Conservation (phyloP, 768 basidiomycete genomes). For the Suillus luteus region DNA sequence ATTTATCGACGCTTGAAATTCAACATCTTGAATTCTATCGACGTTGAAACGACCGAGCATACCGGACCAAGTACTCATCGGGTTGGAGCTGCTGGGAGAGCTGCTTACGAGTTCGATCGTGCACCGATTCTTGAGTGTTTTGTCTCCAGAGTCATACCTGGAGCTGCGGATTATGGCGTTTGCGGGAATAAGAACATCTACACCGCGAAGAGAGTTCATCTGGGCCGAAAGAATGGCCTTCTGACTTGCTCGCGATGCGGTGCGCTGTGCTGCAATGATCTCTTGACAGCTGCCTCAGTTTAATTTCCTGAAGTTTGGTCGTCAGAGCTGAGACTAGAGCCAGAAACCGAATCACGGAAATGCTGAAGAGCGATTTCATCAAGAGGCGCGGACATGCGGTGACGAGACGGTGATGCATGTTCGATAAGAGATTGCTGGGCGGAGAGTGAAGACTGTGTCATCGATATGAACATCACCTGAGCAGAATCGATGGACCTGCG, state of each 20-base stretch:
- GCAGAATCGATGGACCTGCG: conserved; percentile 87
- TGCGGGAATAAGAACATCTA: conserved; percentile 86
- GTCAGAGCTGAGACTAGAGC: conserved; percentile 61
- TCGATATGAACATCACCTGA: conserved; percentile 74
- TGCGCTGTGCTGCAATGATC: conserved; percentile 92
- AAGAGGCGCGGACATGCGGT: conserved; percentile 74
- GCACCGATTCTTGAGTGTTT: conserved; percentile 12
- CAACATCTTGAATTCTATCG: not conserved
- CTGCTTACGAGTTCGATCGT: no score
- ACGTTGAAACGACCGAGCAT: not conserved
- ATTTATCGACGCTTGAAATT: not conserved
- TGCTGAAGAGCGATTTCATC: conserved; percentile 83
- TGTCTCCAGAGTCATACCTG: conserved; percentile 66
- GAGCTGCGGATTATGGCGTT: conserved; percentile 86
- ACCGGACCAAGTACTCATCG: not conserved
- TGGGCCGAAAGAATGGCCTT: conserved; percentile 84
- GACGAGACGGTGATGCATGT: conserved; percentile 69
- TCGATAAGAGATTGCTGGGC: conserved; percentile 77
- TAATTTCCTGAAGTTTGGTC: conserved; percentile 35
- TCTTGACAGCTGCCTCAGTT: conserved; percentile 57
- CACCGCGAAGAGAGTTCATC: conserved; percentile 82
- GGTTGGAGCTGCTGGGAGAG: no score
- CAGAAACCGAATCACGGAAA: conserved; percentile 60
- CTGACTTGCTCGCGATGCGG: conserved; percentile 82
- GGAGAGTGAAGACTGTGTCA: conserved; percentile 88